Base-by-base conservation (phyloP, 1,284 basidiomycete genomes). In the Cryptococcus amylolentus region DNA sequence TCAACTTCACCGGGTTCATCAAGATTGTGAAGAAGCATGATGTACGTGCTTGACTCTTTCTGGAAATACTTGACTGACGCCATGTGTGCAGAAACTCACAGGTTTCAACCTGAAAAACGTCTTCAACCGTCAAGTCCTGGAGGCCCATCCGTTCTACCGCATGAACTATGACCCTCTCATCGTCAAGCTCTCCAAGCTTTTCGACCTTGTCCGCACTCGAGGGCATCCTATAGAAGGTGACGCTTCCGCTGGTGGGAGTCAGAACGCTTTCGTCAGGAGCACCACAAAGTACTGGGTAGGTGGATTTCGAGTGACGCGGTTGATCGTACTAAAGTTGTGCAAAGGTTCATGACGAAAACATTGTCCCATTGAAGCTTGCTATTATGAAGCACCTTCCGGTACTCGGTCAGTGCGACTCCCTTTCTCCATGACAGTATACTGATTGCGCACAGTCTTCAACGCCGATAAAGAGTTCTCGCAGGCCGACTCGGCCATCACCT, bases 241-340 rank as follows among this genome's bases (percentile, higher is more conserved):
- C 73, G 85, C 92, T 8, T 88, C 88, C 65, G 95, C 95, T 2
- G 95, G 95, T 51, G 95, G 95, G 1, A 89, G 80, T 63, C 95
- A 98, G 79, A 95, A 90, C 68, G 96, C 95, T 0, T 98, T 98
- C 69, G 92, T 98, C 10, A 81, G 95, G 50, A 93, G 96, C 77
- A 98, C 95, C 39, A 98, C 95, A 16, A 98, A 98, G 77, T 98
- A 98, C 76, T 98, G 95, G 95, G 95, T 91, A 66, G 60, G 80
- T 75, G 47, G 16, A 13, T 12, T 43, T 9, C 6, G 6, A 6
- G 3, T 8, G 35, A 13, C 50, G 18, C 1, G 28, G 49, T 40
- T 52, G 42, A 46, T 28, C 42, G 4, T 20, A 23, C 54, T 48
- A 20, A 31, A 45, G 42, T 28, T 12, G 23, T 46, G 8, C 20